Evolutionary conservation across 495 filamentous ascomycete genomes (phyloP).

Genomic region (Rhypophila decipiens): DNA sequence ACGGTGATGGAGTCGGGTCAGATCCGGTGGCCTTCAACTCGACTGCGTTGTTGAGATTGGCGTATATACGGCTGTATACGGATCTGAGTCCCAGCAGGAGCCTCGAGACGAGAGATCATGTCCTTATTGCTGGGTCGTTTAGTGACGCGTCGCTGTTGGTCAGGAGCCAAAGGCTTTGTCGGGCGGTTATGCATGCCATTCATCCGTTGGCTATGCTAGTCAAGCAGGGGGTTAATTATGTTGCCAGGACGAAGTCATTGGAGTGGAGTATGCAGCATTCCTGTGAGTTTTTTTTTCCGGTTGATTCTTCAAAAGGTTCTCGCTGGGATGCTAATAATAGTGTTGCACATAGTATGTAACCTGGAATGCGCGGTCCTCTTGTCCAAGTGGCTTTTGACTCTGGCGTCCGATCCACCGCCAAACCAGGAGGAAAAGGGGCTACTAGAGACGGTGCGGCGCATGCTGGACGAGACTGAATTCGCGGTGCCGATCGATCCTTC

Average conservation of each 20-base stretch:
- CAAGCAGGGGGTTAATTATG: conserved; percentile 61
- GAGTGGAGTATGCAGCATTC: conserved; percentile 71
- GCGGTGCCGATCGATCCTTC: conserved; percentile 51
- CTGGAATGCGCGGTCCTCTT: conserved; percentile 65
- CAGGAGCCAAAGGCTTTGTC: conserved; percentile 49
- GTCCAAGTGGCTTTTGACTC: conserved; percentile 45
- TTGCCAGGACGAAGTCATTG: conserved; percentile 60
- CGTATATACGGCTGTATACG: conserved; percentile 62
- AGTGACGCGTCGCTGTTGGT: conserved; percentile 51
- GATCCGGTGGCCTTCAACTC: conserved; percentile 63
- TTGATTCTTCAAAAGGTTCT: neutral
- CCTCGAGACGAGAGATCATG: conserved; percentile 56
- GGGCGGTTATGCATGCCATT: conserved; percentile 61
- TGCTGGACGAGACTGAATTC: conserved; percentile 73
- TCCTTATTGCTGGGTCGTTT: conserved; percentile 52
- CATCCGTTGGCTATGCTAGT: conserved; percentile 63
- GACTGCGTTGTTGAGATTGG: conserved; percentile 56
- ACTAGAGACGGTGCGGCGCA: conserved; percentile 60
- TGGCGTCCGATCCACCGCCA: conserved; percentile 36
- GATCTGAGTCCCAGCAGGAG: conserved; percentile 57
- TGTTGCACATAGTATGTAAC: conserved; percentile 45
- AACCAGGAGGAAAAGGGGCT: conserved; percentile 58
- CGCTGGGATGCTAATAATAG: neutral
- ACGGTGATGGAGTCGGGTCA: conserved; percentile 39
- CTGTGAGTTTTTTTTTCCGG: conserved; percentile 33